Base-by-base conservation (phyloP, 352 stramenopile genomes). In the Phytophthora pini region DNA sequence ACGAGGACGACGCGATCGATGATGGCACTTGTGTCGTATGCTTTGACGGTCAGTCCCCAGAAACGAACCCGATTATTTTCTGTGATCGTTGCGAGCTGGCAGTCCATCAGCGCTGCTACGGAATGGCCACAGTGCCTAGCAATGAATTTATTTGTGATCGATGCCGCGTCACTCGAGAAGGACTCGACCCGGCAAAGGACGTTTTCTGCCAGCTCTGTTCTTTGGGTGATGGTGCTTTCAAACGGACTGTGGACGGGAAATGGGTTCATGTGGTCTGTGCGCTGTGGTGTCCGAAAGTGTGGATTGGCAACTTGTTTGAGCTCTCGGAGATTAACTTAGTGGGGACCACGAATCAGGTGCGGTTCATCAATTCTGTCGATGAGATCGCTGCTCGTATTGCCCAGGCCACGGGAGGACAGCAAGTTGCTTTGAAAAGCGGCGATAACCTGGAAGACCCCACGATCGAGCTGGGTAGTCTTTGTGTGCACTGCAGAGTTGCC, bases 91-190 rank as follows among this genome's bases (percentile, higher is more conserved):
- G 90, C 54, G 85, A 95, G 58, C 70, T 97, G 27, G 88, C 88
- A n/a, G 88, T 97, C 20, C 90, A 97, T 56, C 88, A 94, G 63
- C 79, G 82, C 8, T 97, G 90, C 72, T 97, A 97, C 47, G 90
- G 90, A 48, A 81, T 97, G 45, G 74, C 78, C 4, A 80, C 94
- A 45, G 86, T 96, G 12, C 87, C 86, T 7, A 91, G 72, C 51
- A 94, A 76, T 67, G 88, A 97, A 65, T 97, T 96, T 61, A 94
- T 90, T 59, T 97, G 90, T 56, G 87, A 97, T 56, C 80, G 83
- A n/a, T 97, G 90, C 54, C 77, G 72, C 45, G 68, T 80, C 5
- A 75, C 82, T 31, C 72, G 79, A 29, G 81, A 89, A 32, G 76
- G 76, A 26, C 58, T 80, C 9, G 81, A 92, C 47, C 74, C 83